Evolutionary conservation across 1,284 basidiomycete genomes (phyloP).

Genomic region (Apiotrichum siamense): DNA sequence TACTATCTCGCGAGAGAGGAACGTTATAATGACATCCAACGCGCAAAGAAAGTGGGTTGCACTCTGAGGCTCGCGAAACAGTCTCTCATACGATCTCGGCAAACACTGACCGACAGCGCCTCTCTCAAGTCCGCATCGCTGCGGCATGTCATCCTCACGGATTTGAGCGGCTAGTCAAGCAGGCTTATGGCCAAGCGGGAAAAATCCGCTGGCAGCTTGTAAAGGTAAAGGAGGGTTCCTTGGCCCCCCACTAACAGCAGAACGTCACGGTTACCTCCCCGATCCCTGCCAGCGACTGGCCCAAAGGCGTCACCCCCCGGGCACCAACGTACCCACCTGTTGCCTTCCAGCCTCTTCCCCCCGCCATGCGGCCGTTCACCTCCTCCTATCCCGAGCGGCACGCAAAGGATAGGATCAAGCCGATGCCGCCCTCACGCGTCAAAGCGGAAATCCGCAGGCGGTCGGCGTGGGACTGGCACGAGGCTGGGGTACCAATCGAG

Average conservation of each 20-base stretch:
- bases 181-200: neutral
- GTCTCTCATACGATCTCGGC: neutral
- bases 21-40: neutral
- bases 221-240: slow-evolving; percentile 17
- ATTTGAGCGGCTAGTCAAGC: slow-evolving; percentile 18
- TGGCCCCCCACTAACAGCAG: slow-evolving; percentile 4
- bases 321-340: slow-evolving; percentile 8
- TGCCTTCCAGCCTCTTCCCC: slow-evolving; percentile 5
- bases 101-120: slow-evolving; percentile 16
- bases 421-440: neutral
- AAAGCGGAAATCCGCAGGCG: slow-evolving; percentile 4
- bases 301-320: neutral
- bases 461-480: slow-evolving; percentile 8
- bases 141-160: slow-evolving; percentile 39
- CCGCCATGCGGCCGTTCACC: neutral
- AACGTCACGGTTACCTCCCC: slow-evolving; percentile 8
- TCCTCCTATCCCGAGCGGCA: neutral
- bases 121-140: slow-evolving; percentile 28
- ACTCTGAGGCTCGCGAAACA: neutral
- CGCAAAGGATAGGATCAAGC: neutral
- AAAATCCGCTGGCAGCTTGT: slow-evolving; percentile 12
- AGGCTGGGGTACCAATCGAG: slow-evolving; percentile 21
- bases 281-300: neutral
- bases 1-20: neutral
- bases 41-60: neutral